Conservation (phyloP, 257 asterid genomes). For the Fraxinus americana region DNA sequence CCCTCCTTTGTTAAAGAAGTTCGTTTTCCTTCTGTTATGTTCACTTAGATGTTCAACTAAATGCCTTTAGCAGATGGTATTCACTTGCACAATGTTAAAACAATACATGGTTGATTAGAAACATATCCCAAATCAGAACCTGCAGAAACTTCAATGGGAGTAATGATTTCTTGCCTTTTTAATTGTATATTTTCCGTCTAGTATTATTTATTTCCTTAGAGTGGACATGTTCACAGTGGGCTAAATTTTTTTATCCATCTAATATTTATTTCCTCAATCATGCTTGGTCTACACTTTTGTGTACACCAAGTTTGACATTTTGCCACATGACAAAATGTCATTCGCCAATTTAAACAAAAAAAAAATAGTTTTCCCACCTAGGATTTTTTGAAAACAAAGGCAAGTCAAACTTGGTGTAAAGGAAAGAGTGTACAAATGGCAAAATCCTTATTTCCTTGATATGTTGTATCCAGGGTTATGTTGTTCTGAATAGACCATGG, state of each 20-base stretch:
- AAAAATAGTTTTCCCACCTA: too few relatives aligned
- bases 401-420: too few relatives aligned
- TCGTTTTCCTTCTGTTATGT: not conserved
- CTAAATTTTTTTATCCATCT: not conserved
- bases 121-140: not conserved
- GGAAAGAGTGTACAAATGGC: too few relatives aligned
- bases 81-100: not conserved
- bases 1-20: not conserved
- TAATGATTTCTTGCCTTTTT: not conserved
- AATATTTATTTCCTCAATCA: not conserved
- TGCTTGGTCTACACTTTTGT: too few relatives aligned
- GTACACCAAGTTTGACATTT: too few relatives aligned
- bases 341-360: too few relatives aligned
- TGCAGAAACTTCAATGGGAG: not conserved
- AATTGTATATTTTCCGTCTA: not conserved
- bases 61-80: not conserved
- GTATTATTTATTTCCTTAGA: not conserved
- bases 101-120: not conserved
- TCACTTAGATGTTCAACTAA: not conserved
- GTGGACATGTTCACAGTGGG: not conserved
- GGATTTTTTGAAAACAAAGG: too few relatives aligned
- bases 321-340: too few relatives aligned
- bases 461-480: constrained; percentile 49
- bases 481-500: constrained; percentile 77
- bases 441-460: not conserved